phyloP scores from a whole-genome alignment of 169 alveolate species.

The Eimeria praecox region DNA sequence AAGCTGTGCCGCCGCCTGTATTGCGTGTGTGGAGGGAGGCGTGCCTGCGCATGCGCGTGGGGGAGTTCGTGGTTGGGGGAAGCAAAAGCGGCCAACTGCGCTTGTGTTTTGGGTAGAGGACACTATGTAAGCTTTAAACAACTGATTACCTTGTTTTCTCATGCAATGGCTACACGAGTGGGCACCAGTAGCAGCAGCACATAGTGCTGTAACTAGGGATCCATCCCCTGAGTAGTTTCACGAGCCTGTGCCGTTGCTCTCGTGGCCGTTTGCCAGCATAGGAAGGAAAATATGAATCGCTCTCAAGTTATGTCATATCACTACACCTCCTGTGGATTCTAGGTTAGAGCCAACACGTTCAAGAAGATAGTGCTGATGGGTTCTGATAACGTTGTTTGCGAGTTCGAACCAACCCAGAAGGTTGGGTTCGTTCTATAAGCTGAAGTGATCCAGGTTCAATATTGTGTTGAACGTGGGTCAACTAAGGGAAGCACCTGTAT shows the following conservation, averaged over 20 bases:
- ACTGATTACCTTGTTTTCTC: not conserved
- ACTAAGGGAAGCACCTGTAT: not conserved
- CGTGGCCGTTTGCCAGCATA: not conserved
- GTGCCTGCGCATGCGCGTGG: not conserved
- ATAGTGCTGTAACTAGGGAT: not conserved
- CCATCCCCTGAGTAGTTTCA: not conserved
- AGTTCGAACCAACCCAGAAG: too few species aligned
- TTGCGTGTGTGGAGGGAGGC: not conserved
- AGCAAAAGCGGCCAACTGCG: not conserved
- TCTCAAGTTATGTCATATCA: not conserved
- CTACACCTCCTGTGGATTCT: not conserved
- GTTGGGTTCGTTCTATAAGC: not conserved
- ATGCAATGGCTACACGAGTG: not conserved
- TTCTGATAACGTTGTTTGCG: too few species aligned
- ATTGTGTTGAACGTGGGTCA: too few species aligned
- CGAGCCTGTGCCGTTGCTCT: not conserved
- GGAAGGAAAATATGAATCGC: not conserved
- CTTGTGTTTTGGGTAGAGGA: not conserved
- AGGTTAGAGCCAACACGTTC: not conserved
- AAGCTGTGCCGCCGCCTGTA: not conserved
- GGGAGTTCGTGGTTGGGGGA: not conserved
- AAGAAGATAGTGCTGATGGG: not conserved
- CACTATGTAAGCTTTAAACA: not conserved
- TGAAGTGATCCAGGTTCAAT: too few species aligned
- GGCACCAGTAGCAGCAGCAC: not conserved